phyloP scores from a whole-genome alignment of 2,329 filamentous ascomycete species.

The Thelonectria olida region DNA sequence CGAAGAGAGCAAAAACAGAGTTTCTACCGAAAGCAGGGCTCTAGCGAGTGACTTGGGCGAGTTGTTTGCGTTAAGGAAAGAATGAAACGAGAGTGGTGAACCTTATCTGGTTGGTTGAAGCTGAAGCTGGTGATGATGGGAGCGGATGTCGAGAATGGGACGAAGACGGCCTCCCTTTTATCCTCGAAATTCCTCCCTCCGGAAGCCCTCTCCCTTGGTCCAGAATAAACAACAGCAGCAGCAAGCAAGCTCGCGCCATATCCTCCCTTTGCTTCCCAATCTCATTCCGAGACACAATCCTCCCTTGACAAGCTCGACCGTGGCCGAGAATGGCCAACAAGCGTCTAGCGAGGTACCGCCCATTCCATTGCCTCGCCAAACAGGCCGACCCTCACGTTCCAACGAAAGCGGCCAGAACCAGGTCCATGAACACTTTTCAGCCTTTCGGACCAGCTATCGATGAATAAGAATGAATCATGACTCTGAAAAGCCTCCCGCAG shows the following conservation, averaged over 20 bases:
- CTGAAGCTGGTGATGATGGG: slow-evolving; percentile 15
- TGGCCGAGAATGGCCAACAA: too few species aligned
- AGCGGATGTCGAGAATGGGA: neutral
- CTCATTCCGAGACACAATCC: too few species aligned
- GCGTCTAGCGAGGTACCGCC: too few species aligned
- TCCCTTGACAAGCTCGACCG: too few species aligned
- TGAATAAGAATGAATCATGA: too few species aligned
- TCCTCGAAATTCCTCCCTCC: slow-evolving; percentile 16
- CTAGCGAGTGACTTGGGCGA: slow-evolving; percentile 40
- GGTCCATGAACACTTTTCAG: too few species aligned
- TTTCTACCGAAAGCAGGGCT: slow-evolving; percentile 19
- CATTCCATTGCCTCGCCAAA: too few species aligned
- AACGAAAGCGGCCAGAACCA: too few species aligned
- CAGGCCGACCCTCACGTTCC: too few species aligned
- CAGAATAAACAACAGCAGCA: neutral
- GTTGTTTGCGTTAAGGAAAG: slow-evolving; percentile 20
- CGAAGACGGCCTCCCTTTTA: slow-evolving; percentile 34
- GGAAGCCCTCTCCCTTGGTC: neutral
- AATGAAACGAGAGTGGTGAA: slow-evolving; percentile 16
- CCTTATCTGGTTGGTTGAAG: slow-evolving; percentile 7
- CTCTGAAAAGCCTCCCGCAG: too few species aligned
- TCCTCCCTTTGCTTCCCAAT: slow-evolving; percentile 11
- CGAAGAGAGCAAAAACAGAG: slow-evolving; percentile 13
- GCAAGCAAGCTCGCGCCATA: neutral
- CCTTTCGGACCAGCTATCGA: too few species aligned